phyloP scores from a whole-genome alignment of 2,329 filamentous ascomycete species.

The Clarireedia sp. region DNA sequence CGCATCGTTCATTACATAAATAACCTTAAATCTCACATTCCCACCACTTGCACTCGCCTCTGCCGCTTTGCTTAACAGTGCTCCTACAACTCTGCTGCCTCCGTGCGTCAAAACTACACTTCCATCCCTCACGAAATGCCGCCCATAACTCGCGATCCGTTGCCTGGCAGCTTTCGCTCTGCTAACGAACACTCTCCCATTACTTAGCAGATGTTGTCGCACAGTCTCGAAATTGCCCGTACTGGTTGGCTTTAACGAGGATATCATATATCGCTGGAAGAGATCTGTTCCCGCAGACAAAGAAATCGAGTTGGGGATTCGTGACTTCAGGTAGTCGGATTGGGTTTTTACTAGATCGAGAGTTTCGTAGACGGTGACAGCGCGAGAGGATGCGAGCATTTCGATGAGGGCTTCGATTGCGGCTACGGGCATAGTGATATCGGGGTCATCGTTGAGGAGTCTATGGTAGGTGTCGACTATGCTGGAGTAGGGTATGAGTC shows the following conservation, averaged over 20 bases:
- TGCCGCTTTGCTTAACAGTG: conserved; percentile 66
- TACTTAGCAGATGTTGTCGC: conserved; percentile 73
- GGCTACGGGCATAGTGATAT: conserved; percentile 91
- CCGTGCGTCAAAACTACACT: conserved; percentile 85
- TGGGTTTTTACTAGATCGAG: conserved; percentile 75
- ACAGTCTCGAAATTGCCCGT: conserved; percentile 71
- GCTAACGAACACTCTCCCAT: conserved; percentile 78
- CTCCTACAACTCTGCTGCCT: conserved; percentile 74
- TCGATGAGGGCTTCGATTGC: conserved; percentile 87
- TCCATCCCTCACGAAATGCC: conserved; percentile 70
- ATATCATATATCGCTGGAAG: conserved; percentile 88
- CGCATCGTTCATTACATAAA: conserved; percentile 62
- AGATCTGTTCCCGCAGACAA: conserved; percentile 90
- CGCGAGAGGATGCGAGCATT: conserved; percentile 69
- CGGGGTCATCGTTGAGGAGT: conserved; percentile 61
- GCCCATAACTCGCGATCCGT: conserved; percentile 72
- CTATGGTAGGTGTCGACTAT: conserved; percentile 59
- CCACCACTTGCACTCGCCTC: conserved; percentile 47
- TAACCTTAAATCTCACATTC: conserved; percentile 67
- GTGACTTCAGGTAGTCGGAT: conserved; percentile 67
- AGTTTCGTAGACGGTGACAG: conserved; percentile 88
- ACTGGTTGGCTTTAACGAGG: conserved; percentile 46
- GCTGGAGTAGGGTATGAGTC: conserved; percentile 24
- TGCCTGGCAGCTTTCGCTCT: conserved; percentile 79
- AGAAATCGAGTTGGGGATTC: conserved; percentile 81